A percentile compares a stretch with the other conserved stretches of the same genome.
Evolutionary conservation across 2,329 filamentous ascomycete species (phyloP).

Genomic region (Ceratocystis lukuohia): DNA sequence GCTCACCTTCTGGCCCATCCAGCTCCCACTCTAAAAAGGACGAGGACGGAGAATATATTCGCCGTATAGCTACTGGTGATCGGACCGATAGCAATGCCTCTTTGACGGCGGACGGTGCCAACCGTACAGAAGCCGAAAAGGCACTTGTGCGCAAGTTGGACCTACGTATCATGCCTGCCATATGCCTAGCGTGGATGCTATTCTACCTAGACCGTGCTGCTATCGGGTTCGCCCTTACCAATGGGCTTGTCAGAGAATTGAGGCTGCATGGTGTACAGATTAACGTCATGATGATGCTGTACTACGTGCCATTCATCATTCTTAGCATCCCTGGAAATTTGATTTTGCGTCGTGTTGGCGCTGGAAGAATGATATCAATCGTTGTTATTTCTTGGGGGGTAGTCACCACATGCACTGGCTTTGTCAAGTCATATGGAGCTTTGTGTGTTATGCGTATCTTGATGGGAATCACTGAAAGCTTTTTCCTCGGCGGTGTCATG

Average conservation of each 20-base stretch:
- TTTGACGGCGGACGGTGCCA: background rate
- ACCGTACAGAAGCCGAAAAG: background rate
- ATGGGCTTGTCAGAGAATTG: conserved; percentile 46
- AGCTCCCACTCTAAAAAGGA: conserved; percentile 13
- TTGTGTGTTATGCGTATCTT: conserved; percentile 22
- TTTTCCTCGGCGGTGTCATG: conserved; percentile 22
- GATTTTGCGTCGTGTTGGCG: conserved; percentile 21
- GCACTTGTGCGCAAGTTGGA: conserved; percentile 19
- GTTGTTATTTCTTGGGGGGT: conserved; percentile 22
- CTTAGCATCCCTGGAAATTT: conserved; percentile 24
- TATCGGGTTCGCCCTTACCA: conserved; percentile 28
- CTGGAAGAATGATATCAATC: conserved; percentile 20
- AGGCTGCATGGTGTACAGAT: conserved; percentile 49
- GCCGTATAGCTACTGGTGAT: background rate
- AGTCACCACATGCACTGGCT: conserved; percentile 21
- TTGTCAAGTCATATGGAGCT: conserved; percentile 21
- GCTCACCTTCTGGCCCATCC: conserved; percentile 2
- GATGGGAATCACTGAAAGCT: conserved; percentile 22
- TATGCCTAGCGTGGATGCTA: conserved; percentile 20
- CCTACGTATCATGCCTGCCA: conserved; percentile 17
- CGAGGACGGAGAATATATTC: conserved; percentile 11
- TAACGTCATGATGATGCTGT: conserved; percentile 25
- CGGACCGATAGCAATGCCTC: conserved; percentile 2
- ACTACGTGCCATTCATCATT: conserved; percentile 22
- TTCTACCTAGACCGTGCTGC: conserved; percentile 26